Percentiles rank a stretch among this genome's conserved stretches.
These are phyloP conservation scores for Komagataella phaffii DNA, from an alignment of 805 yeast species.

Conservation along the genomic window DNA sequence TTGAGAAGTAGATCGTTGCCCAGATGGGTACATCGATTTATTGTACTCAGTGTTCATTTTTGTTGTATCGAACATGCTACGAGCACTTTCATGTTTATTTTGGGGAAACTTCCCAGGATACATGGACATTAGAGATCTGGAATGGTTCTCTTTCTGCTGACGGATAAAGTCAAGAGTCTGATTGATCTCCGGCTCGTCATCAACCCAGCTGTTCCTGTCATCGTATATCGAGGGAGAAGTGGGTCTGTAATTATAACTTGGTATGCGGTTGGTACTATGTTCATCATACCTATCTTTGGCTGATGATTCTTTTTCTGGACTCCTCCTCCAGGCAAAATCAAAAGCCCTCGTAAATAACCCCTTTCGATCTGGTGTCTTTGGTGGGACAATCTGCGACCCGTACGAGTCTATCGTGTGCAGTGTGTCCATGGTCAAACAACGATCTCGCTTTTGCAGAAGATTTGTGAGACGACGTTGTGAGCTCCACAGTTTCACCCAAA, in stretches of 20 bases:
- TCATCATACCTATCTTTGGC: not conserved
- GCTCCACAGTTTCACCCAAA: no score
- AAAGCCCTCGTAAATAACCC: constrained; percentile 4
- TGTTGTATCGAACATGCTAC: not conserved
- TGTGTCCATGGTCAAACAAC: not conserved
- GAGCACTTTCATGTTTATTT: not conserved
- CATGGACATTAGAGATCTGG: not conserved
- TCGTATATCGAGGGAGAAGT: not conserved
- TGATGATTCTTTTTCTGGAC: not conserved
- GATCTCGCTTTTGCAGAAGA: not conserved
- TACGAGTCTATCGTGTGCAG: not conserved
- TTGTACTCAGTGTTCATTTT: not conserved
- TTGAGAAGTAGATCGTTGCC: not conserved
- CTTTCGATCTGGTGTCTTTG: constrained; percentile 2
- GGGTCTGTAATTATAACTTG: not conserved
- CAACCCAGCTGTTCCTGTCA: not conserved
- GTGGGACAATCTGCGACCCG: constrained; percentile 1
- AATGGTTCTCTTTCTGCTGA: not conserved
- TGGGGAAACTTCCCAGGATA: not conserved
- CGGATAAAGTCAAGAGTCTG: not conserved
- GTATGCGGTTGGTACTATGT: not conserved
- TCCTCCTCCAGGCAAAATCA: not conserved
- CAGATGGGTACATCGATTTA: not conserved
- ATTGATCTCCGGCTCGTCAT: not conserved
- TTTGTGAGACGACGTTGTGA: not conserved